Percentiles rank a stretch among this genome's conserved stretches.
Conservation (phyloP, 1,284 basidiomycete species). For the Uromyces viciae-fabae region DNA sequence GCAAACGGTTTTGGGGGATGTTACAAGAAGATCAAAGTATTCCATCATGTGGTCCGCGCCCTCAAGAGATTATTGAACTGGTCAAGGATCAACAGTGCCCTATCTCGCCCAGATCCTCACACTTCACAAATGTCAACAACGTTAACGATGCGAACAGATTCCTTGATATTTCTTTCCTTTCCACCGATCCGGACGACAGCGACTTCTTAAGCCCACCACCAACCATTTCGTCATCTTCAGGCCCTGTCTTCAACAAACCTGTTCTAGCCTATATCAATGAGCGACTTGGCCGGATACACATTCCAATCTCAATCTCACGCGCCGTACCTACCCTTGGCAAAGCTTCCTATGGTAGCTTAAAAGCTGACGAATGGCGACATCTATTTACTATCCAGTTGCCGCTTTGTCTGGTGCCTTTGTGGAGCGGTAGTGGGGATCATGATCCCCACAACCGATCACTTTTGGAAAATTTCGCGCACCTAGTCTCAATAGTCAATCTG, state of each 20-base stretch:
- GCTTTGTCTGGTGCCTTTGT: background rate
- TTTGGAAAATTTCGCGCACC: background rate
- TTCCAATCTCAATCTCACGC: slow-evolving; percentile 14
- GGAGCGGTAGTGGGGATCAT: background rate
- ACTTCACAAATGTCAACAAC: background rate
- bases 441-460: background rate
- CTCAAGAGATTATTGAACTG: background rate
- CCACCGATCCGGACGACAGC: background rate
- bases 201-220: background rate
- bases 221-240: background rate
- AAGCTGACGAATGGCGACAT: slow-evolving; percentile 44
- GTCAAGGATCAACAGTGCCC: background rate
- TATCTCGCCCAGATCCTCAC: background rate
- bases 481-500: slow-evolving; percentile 13
- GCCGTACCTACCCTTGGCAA: slow-evolving; percentile 31
- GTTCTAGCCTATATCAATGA: slow-evolving; percentile 6
- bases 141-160: background rate
- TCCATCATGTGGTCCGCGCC: background rate
- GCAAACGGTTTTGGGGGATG: slow-evolving; percentile 15
- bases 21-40: background rate
- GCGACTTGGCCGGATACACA: background rate
- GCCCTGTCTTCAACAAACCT: background rate
- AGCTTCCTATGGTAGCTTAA: slow-evolving; percentile 9
- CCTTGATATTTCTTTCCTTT: background rate
- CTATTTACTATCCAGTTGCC: slow-evolving; percentile 31